These are phyloP conservation scores for Amanita inopinata DNA, from an alignment of 768 basidiomycete genomes.

Conservation along the genomic window DNA sequence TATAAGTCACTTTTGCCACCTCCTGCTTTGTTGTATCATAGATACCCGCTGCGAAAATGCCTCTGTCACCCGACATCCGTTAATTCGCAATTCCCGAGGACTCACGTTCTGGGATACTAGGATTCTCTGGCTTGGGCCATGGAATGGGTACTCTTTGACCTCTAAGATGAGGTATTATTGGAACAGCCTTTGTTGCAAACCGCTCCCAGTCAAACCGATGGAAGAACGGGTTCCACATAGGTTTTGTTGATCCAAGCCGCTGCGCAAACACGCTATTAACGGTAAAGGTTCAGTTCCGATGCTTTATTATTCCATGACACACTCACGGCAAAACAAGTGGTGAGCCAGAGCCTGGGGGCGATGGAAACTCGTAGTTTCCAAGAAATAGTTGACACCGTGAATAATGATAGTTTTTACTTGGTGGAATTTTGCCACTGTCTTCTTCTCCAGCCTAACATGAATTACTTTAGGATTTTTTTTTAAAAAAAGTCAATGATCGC, in stretches of 20 bases:
- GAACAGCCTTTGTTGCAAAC: constrained; percentile 55
- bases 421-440: constrained; percentile 21
- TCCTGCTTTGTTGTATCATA: constrained; percentile 59
- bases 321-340: constrained; percentile 38
- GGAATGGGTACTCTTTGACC: constrained; percentile 42
- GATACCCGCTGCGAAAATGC: constrained; percentile 30
- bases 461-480: background rate
- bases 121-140: constrained; percentile 53
- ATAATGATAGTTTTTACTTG: constrained; percentile 56
- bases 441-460: constrained; percentile 14
- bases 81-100: constrained; percentile 3
- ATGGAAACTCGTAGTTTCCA: constrained; percentile 53
- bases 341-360: constrained; percentile 27
- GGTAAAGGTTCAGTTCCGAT: background rate
- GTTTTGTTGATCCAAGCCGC: constrained; percentile 52
- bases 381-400: constrained; percentile 74
- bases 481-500: background rate
- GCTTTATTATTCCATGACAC: too few relatives aligned
- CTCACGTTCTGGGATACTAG: constrained; percentile 35
- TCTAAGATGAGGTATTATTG: constrained; percentile 37
- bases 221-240: constrained; percentile 46
- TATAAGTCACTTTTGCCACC: constrained; percentile 64
- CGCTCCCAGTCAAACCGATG: constrained; percentile 66
- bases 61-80: background rate
- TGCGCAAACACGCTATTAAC: constrained; percentile 62